Base-by-base conservation (phyloP, 305 asterid species). In the Fraxinus albicans region DNA sequence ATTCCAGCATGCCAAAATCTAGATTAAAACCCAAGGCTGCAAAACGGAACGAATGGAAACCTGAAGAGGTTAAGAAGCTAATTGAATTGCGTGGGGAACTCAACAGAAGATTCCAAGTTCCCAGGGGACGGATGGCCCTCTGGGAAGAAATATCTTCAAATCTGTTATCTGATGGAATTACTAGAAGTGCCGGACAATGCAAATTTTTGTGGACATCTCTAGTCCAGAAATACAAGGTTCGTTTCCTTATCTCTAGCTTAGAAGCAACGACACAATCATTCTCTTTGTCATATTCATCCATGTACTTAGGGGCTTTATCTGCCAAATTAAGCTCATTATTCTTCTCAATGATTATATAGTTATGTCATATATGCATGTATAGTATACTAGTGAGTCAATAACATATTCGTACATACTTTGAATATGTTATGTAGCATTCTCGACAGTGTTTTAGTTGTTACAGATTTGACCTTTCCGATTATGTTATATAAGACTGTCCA, bases 201-300 rank as follows among this genome's bases (percentile, higher is more conserved):
- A 97, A 94, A 94, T 97, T 95, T 83, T 91, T 94, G 36, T 97
- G 99, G 99, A 86, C 98, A 77, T 97, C 99, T 82, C 91, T 97
- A 80, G 91, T 97, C 87, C 98, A 93, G 88, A 95, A 94, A 92
- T 93, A 97, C 21, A 97, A 93, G 97, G 99, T 93, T 80, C 1
- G 93, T 86, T 85, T 84, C 80, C 4, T 79, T 77, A 34, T 82
- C 73, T 69, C 6, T 72, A 10, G 3, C 21, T 76, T 31, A 44
- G 72, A 79, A n/a, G 60, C 72, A 17, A 44, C 17, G n/a, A 47
- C 58, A 47, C 58, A 47, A 13, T 47, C 58, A 47, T 47, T 44
- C 58, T 44, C 4, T 70, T 42, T 38, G 81, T 42, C 67, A 47
- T 29, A 80, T 38, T 35, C 60, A 50, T 78, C 44, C 25, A 58